A percentile compares a stretch with the other conserved stretches of the same genome.
phyloP scores from a whole-genome alignment of 2,329 filamentous ascomycete genomes.

The Gremmenia infestans region DNA sequence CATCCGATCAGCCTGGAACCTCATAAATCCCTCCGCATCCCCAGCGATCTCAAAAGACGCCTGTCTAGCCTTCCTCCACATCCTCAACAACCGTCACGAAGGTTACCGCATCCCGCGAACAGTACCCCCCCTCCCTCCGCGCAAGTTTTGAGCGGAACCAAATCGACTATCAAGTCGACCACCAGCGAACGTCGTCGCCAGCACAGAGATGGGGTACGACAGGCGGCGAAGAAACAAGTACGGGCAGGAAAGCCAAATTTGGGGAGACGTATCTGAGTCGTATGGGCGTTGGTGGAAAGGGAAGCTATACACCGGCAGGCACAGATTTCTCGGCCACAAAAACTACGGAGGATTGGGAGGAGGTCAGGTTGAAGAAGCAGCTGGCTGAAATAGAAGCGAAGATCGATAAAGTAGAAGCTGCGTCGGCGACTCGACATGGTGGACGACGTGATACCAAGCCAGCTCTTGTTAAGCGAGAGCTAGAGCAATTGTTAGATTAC shows the following conservation, averaged over 20 bases:
- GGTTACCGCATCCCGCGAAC: constrained; percentile 89
- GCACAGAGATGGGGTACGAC: constrained; percentile 74
- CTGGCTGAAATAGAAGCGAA: constrained; percentile 84
- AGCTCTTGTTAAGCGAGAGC: constrained; percentile 86
- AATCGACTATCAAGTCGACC: constrained; percentile 92
- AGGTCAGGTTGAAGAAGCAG: constrained; percentile 90
- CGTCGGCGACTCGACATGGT: constrained; percentile 58
- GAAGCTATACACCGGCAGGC: constrained; percentile 73
- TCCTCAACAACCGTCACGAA: constrained; percentile 92
- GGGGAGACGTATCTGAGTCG: constrained; percentile 94
- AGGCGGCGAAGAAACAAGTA: constrained; percentile 73
- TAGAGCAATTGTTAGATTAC: constrained; percentile 92
- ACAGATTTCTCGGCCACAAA: constrained; percentile 86
- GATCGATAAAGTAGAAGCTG: constrained; percentile 74
- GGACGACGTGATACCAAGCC: constrained; percentile 74
- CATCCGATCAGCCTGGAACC: constrained; percentile 89
- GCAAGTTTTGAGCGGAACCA: constrained; percentile 91
- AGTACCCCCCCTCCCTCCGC: constrained; percentile 84
- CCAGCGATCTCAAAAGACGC: constrained; percentile 91
- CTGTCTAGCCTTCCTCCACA: constrained; percentile 89
- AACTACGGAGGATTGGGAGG: constrained; percentile 92
- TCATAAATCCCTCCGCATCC: constrained; percentile 85
- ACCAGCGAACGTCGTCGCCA: constrained; percentile 56
- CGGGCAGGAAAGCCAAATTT: constrained; percentile 93
- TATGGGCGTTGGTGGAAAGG: constrained; percentile 70